Conservation (phyloP, 2,329 filamentous ascomycete species). For the Fulvia fulva region DNA sequence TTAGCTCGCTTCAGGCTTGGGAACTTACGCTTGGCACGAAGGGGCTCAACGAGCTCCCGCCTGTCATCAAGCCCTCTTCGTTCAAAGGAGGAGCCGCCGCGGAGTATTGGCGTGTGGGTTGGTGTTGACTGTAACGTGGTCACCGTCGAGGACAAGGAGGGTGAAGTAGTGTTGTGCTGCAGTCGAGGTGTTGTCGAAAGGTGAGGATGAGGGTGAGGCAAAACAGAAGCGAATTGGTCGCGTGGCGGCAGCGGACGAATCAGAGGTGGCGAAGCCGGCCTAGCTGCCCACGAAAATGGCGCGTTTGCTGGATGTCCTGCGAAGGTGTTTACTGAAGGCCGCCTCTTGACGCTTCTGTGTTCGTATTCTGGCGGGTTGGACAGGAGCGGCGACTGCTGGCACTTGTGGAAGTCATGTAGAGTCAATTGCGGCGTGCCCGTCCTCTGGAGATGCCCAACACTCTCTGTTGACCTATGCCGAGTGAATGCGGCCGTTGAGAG, state of each 20-base stretch:
- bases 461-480: slow-evolving; percentile 5
- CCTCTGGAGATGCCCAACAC: slow-evolving; percentile 5
- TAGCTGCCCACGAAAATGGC: slow-evolving; percentile 3
- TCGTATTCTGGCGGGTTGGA: slow-evolving; percentile 14
- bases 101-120: slow-evolving; percentile 19
- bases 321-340: slow-evolving; percentile 16
- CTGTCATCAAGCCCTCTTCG: slow-evolving; percentile 6
- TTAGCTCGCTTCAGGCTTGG: slow-evolving; percentile 26
- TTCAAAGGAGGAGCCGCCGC: slow-evolving; percentile 7
- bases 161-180: slow-evolving; percentile 20
- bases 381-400: slow-evolving; percentile 17
- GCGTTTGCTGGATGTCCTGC: slow-evolving; percentile 2
- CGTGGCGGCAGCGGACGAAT: slow-evolving; percentile 1
- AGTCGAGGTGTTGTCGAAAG: slow-evolving; percentile 15
- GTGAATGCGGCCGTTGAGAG: neutral
- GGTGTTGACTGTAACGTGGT: slow-evolving; percentile 26
- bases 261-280: slow-evolving; percentile 3
- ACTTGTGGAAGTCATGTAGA: slow-evolving; percentile 19
- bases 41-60: slow-evolving; percentile 8
- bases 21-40: slow-evolving; percentile 32
- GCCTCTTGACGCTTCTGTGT: slow-evolving; percentile 14
- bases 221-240: slow-evolving; percentile 12
- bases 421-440: slow-evolving; percentile 17
- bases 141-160: slow-evolving; percentile 24
- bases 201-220: slow-evolving; percentile 11